phyloP scores from a whole-genome alignment of 768 basidiomycete species.

The Phylloporus arenicola region DNA sequence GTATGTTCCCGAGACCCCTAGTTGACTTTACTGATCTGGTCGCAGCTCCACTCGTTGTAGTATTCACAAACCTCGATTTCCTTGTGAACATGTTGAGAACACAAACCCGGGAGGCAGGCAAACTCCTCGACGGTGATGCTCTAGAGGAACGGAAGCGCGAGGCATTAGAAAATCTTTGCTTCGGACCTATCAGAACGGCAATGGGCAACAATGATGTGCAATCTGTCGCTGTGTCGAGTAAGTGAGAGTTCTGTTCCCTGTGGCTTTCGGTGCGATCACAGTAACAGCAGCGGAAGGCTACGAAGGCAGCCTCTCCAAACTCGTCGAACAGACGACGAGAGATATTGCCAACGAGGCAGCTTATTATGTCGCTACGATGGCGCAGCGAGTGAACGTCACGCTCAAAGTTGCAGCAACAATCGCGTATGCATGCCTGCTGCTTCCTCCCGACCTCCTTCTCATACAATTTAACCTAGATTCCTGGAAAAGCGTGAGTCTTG shows the following conservation, averaged over 20 bases:
- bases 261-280: background rate
- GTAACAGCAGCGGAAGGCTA: background rate
- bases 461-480: background rate
- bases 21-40: background rate
- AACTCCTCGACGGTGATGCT: background rate
- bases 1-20: background rate
- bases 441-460: background rate
- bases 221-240: background rate
- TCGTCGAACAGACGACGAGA: background rate
- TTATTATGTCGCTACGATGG: background rate
- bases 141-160: background rate
- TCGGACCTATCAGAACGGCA: background rate
- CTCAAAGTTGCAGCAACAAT: slow-evolving; percentile 1
- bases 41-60: slow-evolving; percentile 3
- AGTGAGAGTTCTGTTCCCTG: background rate
- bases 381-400: slow-evolving; percentile 1
- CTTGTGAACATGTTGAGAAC: background rate
- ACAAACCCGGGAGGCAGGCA: background rate
- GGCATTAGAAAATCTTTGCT: background rate
- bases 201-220: background rate
- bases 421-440: background rate
- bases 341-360: background rate
- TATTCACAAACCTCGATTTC: slow-evolving; percentile 6
- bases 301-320: background rate
- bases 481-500: background rate